phyloP scores from a whole-genome alignment of 2,329 filamentous ascomycete species.

The Xylaria sp. region DNA sequence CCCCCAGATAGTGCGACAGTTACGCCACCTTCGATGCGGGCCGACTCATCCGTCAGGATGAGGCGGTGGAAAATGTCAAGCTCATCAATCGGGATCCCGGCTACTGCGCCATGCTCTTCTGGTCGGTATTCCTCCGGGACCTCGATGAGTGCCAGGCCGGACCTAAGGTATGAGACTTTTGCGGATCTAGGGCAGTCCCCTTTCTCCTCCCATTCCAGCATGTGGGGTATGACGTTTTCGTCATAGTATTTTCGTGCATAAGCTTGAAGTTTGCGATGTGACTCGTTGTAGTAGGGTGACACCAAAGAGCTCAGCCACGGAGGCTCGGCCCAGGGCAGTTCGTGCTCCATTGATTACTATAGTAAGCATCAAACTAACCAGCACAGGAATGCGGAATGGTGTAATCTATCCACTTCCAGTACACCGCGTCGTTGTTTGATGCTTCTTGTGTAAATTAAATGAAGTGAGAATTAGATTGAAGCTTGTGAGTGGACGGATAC shows the following conservation, averaged over 20 bases:
- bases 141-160: constrained; percentile 50
- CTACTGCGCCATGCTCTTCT: constrained; percentile 54
- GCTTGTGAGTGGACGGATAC: not conserved
- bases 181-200: constrained; percentile 60
- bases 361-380: not conserved
- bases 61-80: constrained; percentile 54
- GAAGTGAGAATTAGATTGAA: not conserved
- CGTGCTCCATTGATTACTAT: constrained; percentile 35
- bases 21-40: constrained; percentile 63
- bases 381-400: not conserved
- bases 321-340: constrained; percentile 44
- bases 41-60: constrained; percentile 53
- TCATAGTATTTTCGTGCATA: constrained; percentile 69
- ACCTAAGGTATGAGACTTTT: constrained; percentile 50
- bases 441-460: not conserved
- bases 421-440: not conserved
- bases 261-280: constrained; percentile 67
- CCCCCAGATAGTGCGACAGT: constrained; percentile 65
- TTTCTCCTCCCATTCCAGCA: constrained; percentile 70
- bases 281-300: constrained; percentile 69
- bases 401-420: not conserved
- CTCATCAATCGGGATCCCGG: constrained; percentile 52
- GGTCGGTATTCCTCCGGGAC: constrained; percentile 53
- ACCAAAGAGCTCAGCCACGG: constrained; percentile 42
- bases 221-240: constrained; percentile 64